Evolutionary conservation across 2,329 filamentous ascomycete genomes (phyloP).

Genomic region (Sarocladium oryzae): DNA sequence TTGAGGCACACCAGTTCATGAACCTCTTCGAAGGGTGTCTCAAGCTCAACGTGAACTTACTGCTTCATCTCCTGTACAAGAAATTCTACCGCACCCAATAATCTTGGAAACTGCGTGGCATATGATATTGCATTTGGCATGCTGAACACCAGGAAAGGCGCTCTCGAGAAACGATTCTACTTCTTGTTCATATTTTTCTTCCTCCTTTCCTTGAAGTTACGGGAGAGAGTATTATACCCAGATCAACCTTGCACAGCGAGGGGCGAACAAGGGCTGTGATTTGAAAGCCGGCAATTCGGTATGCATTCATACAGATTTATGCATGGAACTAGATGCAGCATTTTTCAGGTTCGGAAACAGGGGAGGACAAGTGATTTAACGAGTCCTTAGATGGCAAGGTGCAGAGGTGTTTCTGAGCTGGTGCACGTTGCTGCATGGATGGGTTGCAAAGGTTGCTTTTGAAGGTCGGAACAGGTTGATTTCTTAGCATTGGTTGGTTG

Average conservation of each 20-base stretch:
- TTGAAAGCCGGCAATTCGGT: neutral
- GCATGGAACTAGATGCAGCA: no score
- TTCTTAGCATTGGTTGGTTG: no score
- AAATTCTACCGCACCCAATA: constrained; percentile 85
- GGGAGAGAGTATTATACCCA: neutral
- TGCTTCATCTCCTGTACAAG: constrained; percentile 95
- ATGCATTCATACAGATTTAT: neutral
- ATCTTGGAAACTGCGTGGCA: neutral
- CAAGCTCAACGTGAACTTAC: constrained; percentile 89
- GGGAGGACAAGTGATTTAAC: no score
- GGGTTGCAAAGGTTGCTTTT: no score
- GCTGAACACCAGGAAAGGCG: neutral
- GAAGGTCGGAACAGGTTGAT: no score
- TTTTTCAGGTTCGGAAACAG: neutral
- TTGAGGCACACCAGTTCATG: constrained; percentile 95
- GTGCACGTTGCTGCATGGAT: neutral
- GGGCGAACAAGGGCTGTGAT: neutral
- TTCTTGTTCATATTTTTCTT: constrained; percentile 1
- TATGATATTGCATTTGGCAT: neutral
- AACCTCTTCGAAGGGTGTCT: constrained; percentile 82
- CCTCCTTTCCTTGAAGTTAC: no score
- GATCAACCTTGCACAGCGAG: constrained; percentile 4
- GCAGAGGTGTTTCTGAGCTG: neutral
- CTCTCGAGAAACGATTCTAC: neutral
- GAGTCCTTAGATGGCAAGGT: neutral